These are phyloP conservation scores for Vaccinium myrtillus DNA, from an alignment of 148 eudicot species.

Conservation along the genomic window DNA sequence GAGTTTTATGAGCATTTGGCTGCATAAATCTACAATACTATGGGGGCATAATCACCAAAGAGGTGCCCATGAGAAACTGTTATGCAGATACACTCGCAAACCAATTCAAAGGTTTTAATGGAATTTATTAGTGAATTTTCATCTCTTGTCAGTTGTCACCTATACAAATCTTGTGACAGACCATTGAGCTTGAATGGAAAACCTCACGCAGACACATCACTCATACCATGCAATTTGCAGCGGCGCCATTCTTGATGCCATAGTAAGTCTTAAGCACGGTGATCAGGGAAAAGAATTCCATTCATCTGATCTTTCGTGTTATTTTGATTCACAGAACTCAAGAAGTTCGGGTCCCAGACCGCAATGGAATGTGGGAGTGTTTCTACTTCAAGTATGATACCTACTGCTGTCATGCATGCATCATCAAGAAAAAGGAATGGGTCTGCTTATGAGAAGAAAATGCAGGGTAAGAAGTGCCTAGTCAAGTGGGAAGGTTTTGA, in stretches of 20 bases:
- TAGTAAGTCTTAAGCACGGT: background rate
- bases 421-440: background rate
- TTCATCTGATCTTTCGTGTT: slow-evolving; percentile 12
- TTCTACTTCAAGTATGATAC: background rate
- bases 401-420: slow-evolving; percentile 7
- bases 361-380: slow-evolving; percentile 1
- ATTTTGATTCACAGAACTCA: slow-evolving; percentile 34
- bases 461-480: slow-evolving; percentile 9
- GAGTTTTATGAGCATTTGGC: background rate
- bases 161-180: background rate
- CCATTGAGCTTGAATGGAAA: background rate
- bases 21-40: background rate
- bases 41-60: background rate
- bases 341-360: background rate
- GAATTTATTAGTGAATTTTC: background rate
- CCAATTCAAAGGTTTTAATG: background rate
- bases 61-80: background rate
- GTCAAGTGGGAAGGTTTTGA: slow-evolving; percentile 21
- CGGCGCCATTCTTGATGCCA: background rate
- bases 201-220: background rate
- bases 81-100: background rate
- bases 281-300: background rate
- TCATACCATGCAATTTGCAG: background rate
- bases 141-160: background rate
- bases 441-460: slow-evolving; percentile 12